A percentile compares a stretch with the other conserved stretches of the same genome.
Conservation (phyloP, 176 grass and related monocot genomes). For the Raddia distichophylla region DNA sequence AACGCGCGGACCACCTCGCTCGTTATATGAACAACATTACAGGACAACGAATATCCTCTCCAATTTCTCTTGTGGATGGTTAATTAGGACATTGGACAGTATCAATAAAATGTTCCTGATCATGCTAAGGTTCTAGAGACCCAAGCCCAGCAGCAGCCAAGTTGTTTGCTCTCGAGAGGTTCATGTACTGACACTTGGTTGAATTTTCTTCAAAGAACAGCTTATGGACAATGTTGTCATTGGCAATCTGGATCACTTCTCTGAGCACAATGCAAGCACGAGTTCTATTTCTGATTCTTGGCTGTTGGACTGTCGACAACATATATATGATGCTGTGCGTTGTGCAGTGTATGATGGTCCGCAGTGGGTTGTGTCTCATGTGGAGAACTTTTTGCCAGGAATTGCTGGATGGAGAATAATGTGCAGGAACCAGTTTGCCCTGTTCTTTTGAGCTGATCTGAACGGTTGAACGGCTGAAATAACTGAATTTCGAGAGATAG, state of each 20-base stretch:
- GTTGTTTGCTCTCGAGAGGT: slow-evolving; percentile 14
- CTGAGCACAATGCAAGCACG: neutral
- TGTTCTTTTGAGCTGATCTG: too few relatives aligned
- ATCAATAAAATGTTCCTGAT: slow-evolving; percentile 58
- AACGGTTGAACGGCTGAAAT: too few relatives aligned
- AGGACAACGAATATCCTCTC: slow-evolving; percentile 51
- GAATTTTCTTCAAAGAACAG: neutral
- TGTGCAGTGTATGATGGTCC: slow-evolving; percentile 20
- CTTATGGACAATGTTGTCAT: slow-evolving; percentile 45
- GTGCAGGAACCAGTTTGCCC: too few relatives aligned
- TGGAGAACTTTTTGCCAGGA: neutral
- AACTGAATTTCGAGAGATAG: too few relatives aligned
- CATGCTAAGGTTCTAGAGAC: slow-evolving; percentile 59
- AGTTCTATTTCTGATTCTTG: neutral
- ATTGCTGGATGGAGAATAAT: slow-evolving; percentile 22
- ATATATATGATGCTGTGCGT: slow-evolving; percentile 23
- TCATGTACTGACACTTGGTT: neutral
- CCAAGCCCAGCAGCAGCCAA: slow-evolving; percentile 36
- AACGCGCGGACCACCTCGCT: too few relatives aligned
- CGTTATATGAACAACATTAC: slow-evolving; percentile 44
- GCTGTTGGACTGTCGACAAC: neutral
- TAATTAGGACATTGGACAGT: slow-evolving; percentile 49
- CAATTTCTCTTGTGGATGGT: slow-evolving; percentile 45
- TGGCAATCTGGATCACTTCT: neutral
- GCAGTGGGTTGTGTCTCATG: slow-evolving; percentile 20